These are phyloP conservation scores for Alternaria viburni DNA, from an alignment of 2,329 filamentous ascomycete genomes.

Conservation along the genomic window DNA sequence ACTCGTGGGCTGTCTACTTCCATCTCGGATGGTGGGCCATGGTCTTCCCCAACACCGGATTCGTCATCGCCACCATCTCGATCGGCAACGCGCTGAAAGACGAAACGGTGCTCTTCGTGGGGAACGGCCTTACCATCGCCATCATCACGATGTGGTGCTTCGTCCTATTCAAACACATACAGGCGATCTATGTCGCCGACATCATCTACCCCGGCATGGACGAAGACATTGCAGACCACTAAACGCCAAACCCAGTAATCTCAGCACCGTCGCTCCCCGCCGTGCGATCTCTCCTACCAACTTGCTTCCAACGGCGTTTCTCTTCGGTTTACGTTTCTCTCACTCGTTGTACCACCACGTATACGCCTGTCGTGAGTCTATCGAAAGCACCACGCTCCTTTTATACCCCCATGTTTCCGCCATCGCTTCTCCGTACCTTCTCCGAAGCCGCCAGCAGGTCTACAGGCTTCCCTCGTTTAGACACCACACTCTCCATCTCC, in stretches of 20 bases:
- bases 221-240: conserved; percentile 58
- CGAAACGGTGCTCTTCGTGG: conserved; percentile 47
- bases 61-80: conserved; percentile 51
- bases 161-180: conserved; percentile 58
- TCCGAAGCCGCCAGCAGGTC: conserved; percentile 25
- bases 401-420: conserved; percentile 15
- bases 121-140: conserved; percentile 58
- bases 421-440: neutral
- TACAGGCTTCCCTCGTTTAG: conserved; percentile 21
- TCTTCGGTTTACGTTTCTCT: conserved; percentile 4
- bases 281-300: neutral
- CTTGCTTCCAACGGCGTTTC: neutral
- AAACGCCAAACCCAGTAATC: neutral
- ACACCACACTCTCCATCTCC: neutral
- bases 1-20: conserved; percentile 58
- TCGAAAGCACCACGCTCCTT: conserved; percentile 22
- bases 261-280: neutral
- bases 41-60: conserved; percentile 53
- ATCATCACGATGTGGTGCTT: conserved; percentile 62
- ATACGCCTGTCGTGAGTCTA: conserved; percentile 2
- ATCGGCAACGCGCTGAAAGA: conserved; percentile 47
- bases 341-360: conserved; percentile 18
- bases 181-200: conserved; percentile 59
- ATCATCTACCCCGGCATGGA: conserved; percentile 66
- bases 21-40: conserved; percentile 69